These are phyloP conservation scores for Pichia gijzeniarum DNA, from an alignment of 805 yeast species.

Conservation along the genomic window DNA sequence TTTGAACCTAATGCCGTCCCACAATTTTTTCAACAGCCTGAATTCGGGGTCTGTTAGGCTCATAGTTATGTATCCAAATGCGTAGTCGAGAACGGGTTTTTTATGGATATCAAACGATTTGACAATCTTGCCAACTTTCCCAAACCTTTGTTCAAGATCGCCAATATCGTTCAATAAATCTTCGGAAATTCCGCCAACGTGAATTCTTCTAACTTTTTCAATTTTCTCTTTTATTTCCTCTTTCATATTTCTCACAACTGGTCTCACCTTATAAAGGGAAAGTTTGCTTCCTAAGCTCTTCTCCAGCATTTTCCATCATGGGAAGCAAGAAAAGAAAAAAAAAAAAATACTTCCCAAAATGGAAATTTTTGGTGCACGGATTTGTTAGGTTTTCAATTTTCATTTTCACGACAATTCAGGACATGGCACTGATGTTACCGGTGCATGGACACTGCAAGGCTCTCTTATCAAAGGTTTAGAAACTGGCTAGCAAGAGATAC, in stretches of 20 bases:
- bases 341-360: background rate
- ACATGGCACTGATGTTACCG: too few species aligned
- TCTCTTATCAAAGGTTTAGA: too few species aligned
- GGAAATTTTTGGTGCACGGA: slow-evolving; percentile 6
- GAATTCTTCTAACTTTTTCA: slow-evolving; percentile 29
- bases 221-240: background rate
- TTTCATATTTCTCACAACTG: too few species aligned
- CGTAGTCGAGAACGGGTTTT: slow-evolving; percentile 48
- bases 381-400: background rate
- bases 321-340: background rate
- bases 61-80: slow-evolving; percentile 65
- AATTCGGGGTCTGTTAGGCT: slow-evolving; percentile 40
- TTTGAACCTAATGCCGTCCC: slow-evolving; percentile 70
- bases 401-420: too few species aligned
- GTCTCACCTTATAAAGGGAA: too few species aligned
- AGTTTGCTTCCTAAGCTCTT: too few species aligned
- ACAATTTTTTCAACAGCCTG: slow-evolving; percentile 44
- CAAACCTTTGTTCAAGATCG: slow-evolving; percentile 50
- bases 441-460: too few species aligned
- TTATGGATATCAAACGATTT: slow-evolving; percentile 43
- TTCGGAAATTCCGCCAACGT: slow-evolving; percentile 63
- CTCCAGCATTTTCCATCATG: background rate
- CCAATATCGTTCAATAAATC: slow-evolving; percentile 38
- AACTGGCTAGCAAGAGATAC: too few species aligned
- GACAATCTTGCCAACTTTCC: slow-evolving; percentile 53